Conservation (phyloP, 2,329 filamentous ascomycete species). For the Neonectria sp. region DNA sequence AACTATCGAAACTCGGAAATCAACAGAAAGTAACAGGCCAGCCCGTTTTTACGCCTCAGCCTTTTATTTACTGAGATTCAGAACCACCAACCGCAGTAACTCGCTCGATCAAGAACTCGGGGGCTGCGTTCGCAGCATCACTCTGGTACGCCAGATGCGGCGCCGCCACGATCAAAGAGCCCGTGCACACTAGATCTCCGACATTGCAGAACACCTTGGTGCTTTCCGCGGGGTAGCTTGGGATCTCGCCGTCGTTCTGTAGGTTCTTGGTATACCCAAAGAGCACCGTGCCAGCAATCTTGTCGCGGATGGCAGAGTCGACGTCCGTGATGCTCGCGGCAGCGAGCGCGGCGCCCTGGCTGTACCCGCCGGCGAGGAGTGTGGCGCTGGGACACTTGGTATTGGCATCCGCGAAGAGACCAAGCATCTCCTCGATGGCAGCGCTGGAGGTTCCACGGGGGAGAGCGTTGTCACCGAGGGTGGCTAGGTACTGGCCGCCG, state of each 20-base stretch:
- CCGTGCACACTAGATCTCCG: conserved; percentile 52
- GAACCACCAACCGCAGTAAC: background rate
- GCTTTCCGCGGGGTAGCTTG: conserved; percentile 51
- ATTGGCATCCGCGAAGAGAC: conserved; percentile 55
- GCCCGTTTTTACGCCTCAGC: no score
- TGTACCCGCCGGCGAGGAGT: conserved; percentile 57
- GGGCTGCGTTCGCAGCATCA: background rate
- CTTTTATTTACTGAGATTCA: background rate
- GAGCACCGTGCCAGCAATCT: conserved; percentile 54
- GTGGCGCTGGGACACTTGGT: conserved; percentile 58
- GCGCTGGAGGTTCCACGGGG: conserved; percentile 51
- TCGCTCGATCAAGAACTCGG: conserved; percentile 11
- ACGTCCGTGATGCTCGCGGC: conserved; percentile 54
- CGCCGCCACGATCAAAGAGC: conserved; percentile 52
- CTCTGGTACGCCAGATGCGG: conserved; percentile 44
- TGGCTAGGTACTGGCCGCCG: conserved; percentile 54
- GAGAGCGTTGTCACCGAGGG: conserved; percentile 52
- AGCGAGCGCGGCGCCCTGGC: conserved; percentile 59
- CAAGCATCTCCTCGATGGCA: conserved; percentile 57
- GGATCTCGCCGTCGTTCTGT: conserved; percentile 55
- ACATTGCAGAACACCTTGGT: conserved; percentile 54
- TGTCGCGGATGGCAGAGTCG: conserved; percentile 43
- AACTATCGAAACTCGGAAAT: no score
- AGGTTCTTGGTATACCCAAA: conserved; percentile 59
- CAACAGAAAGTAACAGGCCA: no score